A percentile compares a stretch with the other conserved stretches of the same genome.
Conservation (phyloP, 2,329 filamentous ascomycete genomes). For the Didymella pomorum region DNA sequence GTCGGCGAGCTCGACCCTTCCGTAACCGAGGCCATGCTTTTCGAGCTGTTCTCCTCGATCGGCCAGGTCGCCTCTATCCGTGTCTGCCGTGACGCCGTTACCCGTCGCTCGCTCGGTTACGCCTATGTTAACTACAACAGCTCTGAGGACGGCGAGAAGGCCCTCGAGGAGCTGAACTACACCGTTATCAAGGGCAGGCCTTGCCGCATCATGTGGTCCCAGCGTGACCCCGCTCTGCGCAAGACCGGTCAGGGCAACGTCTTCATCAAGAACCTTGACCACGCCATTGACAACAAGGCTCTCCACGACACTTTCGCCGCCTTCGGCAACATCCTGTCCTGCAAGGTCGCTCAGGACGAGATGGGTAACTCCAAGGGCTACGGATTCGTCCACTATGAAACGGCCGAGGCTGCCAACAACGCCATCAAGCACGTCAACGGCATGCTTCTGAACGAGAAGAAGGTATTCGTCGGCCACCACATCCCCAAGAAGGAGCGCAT, state of each 20-base stretch:
- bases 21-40: constrained; percentile 99
- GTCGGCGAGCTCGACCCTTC: constrained; percentile 97
- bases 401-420: constrained; percentile 92
- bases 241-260: constrained; percentile 99
- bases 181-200: constrained; percentile 98
- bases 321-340: constrained; percentile 98
- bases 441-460: constrained; percentile 99
- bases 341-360: constrained; percentile 99
- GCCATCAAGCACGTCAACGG: constrained; percentile 99
- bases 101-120: constrained; percentile 97
- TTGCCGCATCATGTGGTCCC: constrained; percentile 99
- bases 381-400: constrained; percentile 99
- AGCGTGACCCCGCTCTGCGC: constrained; percentile 97
- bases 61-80: constrained; percentile 98
- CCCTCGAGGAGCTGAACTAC: constrained; percentile 99
- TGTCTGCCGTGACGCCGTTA: constrained; percentile 99
- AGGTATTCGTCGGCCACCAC: constrained; percentile 98
- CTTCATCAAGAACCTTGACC: constrained; percentile 99
- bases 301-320: constrained; percentile 98
- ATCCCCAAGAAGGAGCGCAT: constrained; percentile 99
- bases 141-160: constrained; percentile 94
- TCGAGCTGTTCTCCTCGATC: constrained; percentile 99
- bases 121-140: constrained; percentile 99
- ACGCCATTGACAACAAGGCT: constrained; percentile 99
- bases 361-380: constrained; percentile 97